A percentile compares a stretch with the other conserved stretches of the same genome.
These are phyloP conservation scores for Diplodia mutila DNA, from an alignment of 2,329 filamentous ascomycete genomes.

Conservation along the genomic window DNA sequence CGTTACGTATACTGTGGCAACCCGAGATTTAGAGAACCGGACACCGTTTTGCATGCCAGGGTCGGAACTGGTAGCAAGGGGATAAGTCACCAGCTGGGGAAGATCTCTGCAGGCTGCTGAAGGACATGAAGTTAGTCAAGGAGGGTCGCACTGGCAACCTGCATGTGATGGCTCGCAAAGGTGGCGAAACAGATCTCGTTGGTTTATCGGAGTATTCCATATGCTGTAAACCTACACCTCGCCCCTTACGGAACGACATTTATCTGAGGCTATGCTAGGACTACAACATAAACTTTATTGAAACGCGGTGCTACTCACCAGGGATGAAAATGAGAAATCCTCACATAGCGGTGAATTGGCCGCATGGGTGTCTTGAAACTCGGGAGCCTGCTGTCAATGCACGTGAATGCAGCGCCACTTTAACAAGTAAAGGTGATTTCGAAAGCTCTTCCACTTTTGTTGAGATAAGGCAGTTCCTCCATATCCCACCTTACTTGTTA, in stretches of 20 bases:
- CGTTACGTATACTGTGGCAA: neutral
- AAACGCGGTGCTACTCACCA: neutral
- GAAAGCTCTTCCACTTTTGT: neutral
- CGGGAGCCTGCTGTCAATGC: neutral
- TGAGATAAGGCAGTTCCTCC: neutral
- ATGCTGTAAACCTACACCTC: neutral
- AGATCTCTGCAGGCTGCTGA: neutral
- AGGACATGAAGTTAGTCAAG: neutral
- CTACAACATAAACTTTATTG: neutral
- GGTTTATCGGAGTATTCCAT: neutral
- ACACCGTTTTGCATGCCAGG: neutral
- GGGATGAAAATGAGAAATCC: neutral
- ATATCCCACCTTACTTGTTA: neutral
- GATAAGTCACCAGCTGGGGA: neutral
- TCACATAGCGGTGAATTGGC: neutral
- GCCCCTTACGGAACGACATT: neutral
- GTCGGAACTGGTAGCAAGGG: neutral
- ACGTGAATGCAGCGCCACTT: neutral
- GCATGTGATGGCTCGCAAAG: neutral
- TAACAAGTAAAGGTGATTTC: neutral
- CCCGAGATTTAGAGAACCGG: neutral
- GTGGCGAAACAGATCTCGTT: neutral
- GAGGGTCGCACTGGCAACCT: neutral
- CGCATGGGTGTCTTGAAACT: neutral
- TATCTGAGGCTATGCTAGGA: neutral